Percentiles rank a stretch among this genome's conserved stretches.
Evolutionary conservation across 192 early-diverging fungal genomes (phyloP).

Genomic region (Mortierella antarctica): DNA sequence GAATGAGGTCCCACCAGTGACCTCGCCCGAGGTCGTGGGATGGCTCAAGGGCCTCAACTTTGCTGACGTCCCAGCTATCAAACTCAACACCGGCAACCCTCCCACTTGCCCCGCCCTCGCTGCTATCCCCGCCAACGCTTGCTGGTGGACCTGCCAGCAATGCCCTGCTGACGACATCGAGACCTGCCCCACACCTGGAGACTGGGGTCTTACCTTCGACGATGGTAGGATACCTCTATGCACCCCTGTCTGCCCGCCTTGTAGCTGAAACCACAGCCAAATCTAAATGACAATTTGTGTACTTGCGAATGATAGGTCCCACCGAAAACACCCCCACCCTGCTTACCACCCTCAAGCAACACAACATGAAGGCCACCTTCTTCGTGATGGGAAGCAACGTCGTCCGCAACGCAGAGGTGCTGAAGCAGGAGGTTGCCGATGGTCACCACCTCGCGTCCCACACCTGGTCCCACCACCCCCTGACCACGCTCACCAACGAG

Average conservation of each 20-base stretch:
- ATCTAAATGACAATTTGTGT: not conserved
- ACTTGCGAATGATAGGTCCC: constrained; percentile 46
- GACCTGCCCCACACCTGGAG: constrained; percentile 58
- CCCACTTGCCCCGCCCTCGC: not conserved
- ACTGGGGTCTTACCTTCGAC: constrained; percentile 66
- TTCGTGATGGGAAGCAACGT: constrained; percentile 64
- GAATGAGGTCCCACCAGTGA: constrained; percentile 30
- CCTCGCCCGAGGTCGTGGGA: constrained; percentile 20
- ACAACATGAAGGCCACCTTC: constrained; percentile 61
- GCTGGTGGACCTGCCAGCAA: constrained; percentile 42
- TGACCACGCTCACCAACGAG: constrained; percentile 64
- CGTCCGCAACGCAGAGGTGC: constrained; percentile 44
- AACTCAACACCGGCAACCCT: constrained; percentile 36
- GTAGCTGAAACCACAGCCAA: too few species aligned
- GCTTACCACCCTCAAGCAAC: constrained; percentile 49
- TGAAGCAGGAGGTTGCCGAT: constrained; percentile 47
- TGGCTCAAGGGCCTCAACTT: constrained; percentile 39
- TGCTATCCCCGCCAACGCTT: constrained; percentile 18
- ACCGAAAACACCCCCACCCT: constrained; percentile 49
- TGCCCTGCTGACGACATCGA: constrained; percentile 20
- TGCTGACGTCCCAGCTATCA: constrained; percentile 43
- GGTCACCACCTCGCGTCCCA: constrained; percentile 59
- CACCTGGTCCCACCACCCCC: constrained; percentile 68
- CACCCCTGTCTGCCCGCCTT: too few species aligned
- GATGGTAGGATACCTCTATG: constrained; percentile 55